Conservation (phyloP, 805 yeast species). For the Metschnikowia orientalis region DNA sequence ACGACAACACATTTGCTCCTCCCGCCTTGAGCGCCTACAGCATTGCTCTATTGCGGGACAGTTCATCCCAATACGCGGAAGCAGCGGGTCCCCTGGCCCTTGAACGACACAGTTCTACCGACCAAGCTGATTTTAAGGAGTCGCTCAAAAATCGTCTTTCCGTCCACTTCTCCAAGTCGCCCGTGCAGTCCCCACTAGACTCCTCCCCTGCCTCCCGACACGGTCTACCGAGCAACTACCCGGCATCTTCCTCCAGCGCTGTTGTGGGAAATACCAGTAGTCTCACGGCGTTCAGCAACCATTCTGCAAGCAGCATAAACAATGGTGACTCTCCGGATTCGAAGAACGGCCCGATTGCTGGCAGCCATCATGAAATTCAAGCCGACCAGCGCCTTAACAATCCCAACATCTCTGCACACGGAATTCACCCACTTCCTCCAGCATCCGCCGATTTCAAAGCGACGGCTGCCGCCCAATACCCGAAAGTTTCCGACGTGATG, state of each 20-base stretch:
- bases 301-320: no score
- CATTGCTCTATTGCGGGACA: constrained; percentile 45
- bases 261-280: constrained; percentile 2
- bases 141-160: constrained; percentile 29
- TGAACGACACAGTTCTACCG: not conserved
- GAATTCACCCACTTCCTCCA: not conserved
- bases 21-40: constrained; percentile 60
- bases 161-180: constrained; percentile 24
- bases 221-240: not conserved
- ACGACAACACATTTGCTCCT: constrained; percentile 51
- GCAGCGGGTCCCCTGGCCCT: not conserved
- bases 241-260: constrained; percentile 1
- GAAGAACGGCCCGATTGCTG: no score
- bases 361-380: no score
- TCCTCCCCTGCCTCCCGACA: constrained; percentile 4
- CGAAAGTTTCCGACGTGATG: no score
- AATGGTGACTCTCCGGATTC: no score
- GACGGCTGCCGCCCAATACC: no score
- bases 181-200: constrained; percentile 1
- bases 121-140: constrained; percentile 14
- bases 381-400: no score
- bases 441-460: no score
- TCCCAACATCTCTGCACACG: not conserved
- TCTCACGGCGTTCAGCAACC: constrained; percentile 1
- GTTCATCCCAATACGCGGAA: constrained; percentile 3